These are phyloP conservation scores for Coprinopsis marcescibilis DNA, from an alignment of 768 basidiomycete species.

Conservation along the genomic window DNA sequence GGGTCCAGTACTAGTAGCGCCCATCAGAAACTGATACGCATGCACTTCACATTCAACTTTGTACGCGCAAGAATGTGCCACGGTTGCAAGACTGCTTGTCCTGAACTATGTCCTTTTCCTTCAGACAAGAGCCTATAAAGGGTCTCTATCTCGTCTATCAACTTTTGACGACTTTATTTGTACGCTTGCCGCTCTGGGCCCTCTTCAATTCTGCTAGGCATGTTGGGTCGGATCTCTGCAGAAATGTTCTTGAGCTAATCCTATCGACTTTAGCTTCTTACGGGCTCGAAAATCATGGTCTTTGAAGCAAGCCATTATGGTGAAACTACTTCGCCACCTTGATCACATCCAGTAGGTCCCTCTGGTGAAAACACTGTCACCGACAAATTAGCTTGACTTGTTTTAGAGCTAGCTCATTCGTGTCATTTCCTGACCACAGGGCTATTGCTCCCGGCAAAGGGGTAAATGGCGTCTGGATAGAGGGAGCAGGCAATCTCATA, in stretches of 20 bases:
- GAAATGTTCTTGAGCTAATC: background rate
- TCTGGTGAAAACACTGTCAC: background rate
- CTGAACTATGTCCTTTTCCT: constrained; percentile 27
- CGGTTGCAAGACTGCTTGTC: too few relatives aligned
- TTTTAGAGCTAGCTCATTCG: constrained; percentile 30
- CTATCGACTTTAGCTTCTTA: constrained; percentile 36
- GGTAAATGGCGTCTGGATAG: constrained; percentile 48
- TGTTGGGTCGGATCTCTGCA: background rate
- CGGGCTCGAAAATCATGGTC: constrained; percentile 44
- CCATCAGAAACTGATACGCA: too few relatives aligned
- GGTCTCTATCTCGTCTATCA: constrained; percentile 41
- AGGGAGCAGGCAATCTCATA: constrained; percentile 35
- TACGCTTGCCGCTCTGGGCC: constrained; percentile 46
- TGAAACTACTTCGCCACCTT: constrained; percentile 29
- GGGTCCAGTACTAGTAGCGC: too few relatives aligned
- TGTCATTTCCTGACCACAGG: constrained; percentile 29
- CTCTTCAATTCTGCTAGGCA: constrained; percentile 34
- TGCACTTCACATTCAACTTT: too few relatives aligned
- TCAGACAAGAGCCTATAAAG: constrained; percentile 44
- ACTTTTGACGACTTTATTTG: constrained; percentile 30
- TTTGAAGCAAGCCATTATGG: constrained; percentile 30
- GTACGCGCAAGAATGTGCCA: too few relatives aligned
- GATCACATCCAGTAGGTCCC: constrained; percentile 24
- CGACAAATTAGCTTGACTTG: background rate
- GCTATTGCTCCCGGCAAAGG: constrained; percentile 34